phyloP scores from a whole-genome alignment of 1,284 basidiomycete genomes.

The Moesziomyces sp. region DNA sequence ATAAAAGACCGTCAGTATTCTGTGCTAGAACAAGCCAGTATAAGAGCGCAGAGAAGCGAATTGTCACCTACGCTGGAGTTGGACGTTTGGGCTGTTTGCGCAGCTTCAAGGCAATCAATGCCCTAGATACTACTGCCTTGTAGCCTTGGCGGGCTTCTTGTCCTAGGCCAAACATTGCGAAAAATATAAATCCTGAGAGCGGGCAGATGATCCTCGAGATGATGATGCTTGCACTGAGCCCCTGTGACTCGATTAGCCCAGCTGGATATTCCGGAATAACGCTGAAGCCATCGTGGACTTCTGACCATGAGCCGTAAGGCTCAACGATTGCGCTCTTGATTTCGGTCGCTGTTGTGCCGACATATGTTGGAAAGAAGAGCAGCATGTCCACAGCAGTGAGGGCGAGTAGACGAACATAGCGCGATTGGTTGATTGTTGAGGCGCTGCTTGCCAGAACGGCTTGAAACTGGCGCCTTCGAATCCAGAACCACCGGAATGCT shows the following conservation, averaged over 20 bases:
- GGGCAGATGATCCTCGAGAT: slow-evolving; percentile 15
- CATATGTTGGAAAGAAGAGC: slow-evolving; percentile 15
- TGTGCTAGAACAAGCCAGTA: neutral
- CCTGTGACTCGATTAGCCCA: neutral
- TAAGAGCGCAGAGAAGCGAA: too few relatives aligned
- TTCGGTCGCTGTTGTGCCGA: neutral
- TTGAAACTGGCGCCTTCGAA: slow-evolving; percentile 25
- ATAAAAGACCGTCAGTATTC: neutral
- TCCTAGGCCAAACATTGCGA: slow-evolving; percentile 27
- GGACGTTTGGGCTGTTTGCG: slow-evolving; percentile 1
- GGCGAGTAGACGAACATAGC: slow-evolving; percentile 12
- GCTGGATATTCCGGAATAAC: neutral
- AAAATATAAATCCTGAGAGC: slow-evolving; percentile 15
- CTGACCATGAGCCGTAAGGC: slow-evolving; percentile 16
- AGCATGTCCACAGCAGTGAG: slow-evolving; percentile 16
- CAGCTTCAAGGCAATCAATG: slow-evolving; percentile 4
- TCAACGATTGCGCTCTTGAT: slow-evolving; percentile 2
- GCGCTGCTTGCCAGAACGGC: slow-evolving; percentile 19
- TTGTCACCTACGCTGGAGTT: slow-evolving; percentile 7
- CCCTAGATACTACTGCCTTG: slow-evolving; percentile 2
- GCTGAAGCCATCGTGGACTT: slow-evolving; percentile 10
- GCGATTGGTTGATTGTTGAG: slow-evolving; percentile 12
- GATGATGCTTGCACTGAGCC: neutral
- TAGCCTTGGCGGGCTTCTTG: slow-evolving; percentile 22
- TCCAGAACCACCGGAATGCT: slow-evolving; percentile 28